Evolutionary conservation across 257 asterid species (phyloP).

Genomic region (Lantana camara): DNA sequence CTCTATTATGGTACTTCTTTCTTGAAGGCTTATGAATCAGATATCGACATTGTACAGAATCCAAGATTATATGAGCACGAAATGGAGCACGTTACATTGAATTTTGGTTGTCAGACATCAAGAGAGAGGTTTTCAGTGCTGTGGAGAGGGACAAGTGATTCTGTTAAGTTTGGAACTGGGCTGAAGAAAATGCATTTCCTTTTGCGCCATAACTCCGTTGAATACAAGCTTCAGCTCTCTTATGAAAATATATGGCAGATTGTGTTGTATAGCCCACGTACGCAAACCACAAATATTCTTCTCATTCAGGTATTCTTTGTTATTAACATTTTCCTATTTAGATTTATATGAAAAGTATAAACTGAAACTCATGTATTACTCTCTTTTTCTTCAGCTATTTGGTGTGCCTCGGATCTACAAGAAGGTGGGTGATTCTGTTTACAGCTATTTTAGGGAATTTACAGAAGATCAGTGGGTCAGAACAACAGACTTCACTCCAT

Average conservation of each 20-base stretch:
- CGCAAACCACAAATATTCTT: slow-evolving; percentile 40
- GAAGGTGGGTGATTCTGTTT: slow-evolving; percentile 37
- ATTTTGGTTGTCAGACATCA: slow-evolving; percentile 71
- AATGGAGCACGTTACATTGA: slow-evolving; percentile 47
- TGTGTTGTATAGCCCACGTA: slow-evolving; percentile 41
- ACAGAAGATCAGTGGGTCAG: slow-evolving; percentile 81
- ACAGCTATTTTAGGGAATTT: slow-evolving; percentile 44
- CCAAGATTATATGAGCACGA: slow-evolving; percentile 34
- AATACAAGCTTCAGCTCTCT: slow-evolving; percentile 76
- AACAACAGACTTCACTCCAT: slow-evolving; percentile 74
- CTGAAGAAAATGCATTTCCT: slow-evolving; percentile 54
- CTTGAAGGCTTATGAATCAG: slow-evolving; percentile 49
- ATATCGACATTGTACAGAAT: slow-evolving; percentile 41
- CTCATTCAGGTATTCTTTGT: slow-evolving; percentile 66
- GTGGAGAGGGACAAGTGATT: slow-evolving; percentile 39
- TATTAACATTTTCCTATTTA: not conserved
- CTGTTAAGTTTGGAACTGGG: slow-evolving; percentile 64
- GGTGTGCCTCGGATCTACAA: slow-evolving; percentile 84
- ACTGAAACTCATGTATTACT: slow-evolving; percentile 1
- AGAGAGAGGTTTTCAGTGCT: slow-evolving; percentile 49
- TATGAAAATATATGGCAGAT: slow-evolving; percentile 76
- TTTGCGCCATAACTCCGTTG: slow-evolving; percentile 28
- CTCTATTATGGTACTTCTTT: slow-evolving; percentile 57
- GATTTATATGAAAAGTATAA: not conserved
- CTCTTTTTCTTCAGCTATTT: slow-evolving; percentile 48